Base-by-base conservation (phyloP, 2,329 filamentous ascomycete genomes). In the Cytospora mali region DNA sequence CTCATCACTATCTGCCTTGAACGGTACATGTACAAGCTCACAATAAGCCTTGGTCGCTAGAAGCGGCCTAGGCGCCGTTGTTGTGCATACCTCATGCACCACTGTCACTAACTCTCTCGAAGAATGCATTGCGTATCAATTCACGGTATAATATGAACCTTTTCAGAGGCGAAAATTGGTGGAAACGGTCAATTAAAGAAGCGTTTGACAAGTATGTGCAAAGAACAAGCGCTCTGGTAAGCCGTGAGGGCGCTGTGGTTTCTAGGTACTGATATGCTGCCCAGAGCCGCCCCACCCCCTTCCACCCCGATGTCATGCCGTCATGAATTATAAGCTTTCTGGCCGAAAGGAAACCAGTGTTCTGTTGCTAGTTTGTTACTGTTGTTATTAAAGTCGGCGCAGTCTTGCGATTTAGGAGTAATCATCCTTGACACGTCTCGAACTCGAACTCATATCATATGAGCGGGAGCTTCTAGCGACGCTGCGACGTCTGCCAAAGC, bases 371-470 rank as follows among this genome's bases (percentile, higher is more conserved):
- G n/a, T n/a, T 10, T 46, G 42, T 23, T 46, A 10, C 11, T 23
- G 10, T 23, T 23, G 42, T 21, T n/a, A n/a, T 4, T 23, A 46
- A 23, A 11, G 18, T 46, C 2, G n/a, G 5, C 0, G 42, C 4
- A 11, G n/a, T 23, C 7, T 46, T 23, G n/a, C 7, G 6, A 46
- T 46, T n/a, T 79, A 87, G 52, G 82, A 79, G 71, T 90, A 91
- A 65, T 90, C 87, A 28, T 90, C 88, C 82, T 91, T 91, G 69
- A 90, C 87, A 14, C 87, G 80, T 60, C 81, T 81, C 67, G 86
- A 78, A n/a, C n/a, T n/a, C 2, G 33, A 39, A 68, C 79, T 81
- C 64, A 85, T 76, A 57, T 80, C 81, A 63, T 85, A 84, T 61
- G 84, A 80, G 64, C 82, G 82, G 62, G 84, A 80, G 66, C 81